Evolutionary conservation across 352 stramenopile genomes (phyloP).

Genomic region (Albugo candida): DNA sequence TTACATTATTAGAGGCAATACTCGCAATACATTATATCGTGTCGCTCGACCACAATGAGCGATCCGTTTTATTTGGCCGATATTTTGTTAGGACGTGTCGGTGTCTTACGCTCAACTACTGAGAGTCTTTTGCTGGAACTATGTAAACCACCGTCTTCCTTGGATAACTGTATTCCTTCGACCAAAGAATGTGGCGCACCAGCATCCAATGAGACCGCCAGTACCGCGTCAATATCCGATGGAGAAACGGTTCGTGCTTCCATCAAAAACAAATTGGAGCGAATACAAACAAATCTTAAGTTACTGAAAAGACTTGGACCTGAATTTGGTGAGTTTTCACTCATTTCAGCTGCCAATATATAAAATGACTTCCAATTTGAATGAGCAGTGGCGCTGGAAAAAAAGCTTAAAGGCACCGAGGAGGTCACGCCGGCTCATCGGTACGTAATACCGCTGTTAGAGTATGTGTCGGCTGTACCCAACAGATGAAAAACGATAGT

Average conservation of each 20-base stretch:
- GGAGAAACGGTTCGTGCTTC: slow-evolving; percentile 38
- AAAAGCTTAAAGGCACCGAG: slow-evolving; percentile 46
- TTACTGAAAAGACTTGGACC: slow-evolving; percentile 63
- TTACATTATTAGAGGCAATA: too few species aligned
- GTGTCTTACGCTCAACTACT: slow-evolving; percentile 60
- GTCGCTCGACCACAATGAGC: slow-evolving; percentile 23
- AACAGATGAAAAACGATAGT: slow-evolving; percentile 6
- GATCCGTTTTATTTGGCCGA: slow-evolving; percentile 76
- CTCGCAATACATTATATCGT: too few species aligned
- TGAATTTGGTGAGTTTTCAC: slow-evolving; percentile 39
- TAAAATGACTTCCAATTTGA: neutral
- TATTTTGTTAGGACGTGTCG: slow-evolving; percentile 64
- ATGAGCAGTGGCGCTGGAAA: neutral
- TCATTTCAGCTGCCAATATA: too few species aligned
- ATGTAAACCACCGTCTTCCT: slow-evolving; percentile 42
- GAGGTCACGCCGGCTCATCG: slow-evolving; percentile 68
- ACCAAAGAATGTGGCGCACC: slow-evolving; percentile 1
- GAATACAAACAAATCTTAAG: slow-evolving; percentile 74
- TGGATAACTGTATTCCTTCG: slow-evolving; percentile 15
- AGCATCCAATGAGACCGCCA: slow-evolving; percentile 2
- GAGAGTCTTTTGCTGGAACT: slow-evolving; percentile 76
- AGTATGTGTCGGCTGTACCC: neutral
- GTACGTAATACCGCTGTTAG: slow-evolving; percentile 5
- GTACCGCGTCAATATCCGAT: neutral
- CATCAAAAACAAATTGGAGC: slow-evolving; percentile 73